Conservation (phyloP, 1,284 basidiomycete genomes). For the Trichosporon sp. region DNA sequence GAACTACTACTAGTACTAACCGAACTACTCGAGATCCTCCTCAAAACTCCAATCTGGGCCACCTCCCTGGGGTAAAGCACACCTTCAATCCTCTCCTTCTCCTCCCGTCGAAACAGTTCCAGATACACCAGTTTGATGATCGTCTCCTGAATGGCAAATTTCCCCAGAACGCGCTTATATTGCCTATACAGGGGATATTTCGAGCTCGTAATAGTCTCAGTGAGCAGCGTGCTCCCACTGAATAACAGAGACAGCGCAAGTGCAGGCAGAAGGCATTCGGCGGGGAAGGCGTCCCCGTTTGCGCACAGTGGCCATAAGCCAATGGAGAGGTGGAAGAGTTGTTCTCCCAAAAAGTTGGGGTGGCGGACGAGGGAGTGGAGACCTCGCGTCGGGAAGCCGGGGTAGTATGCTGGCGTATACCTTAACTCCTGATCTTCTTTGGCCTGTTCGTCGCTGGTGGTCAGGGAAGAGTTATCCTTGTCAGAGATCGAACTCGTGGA, state of each 20-base stretch:
- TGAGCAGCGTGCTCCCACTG: conserved; percentile 65
- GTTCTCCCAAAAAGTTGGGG: conserved; percentile 87
- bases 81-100: background rate
- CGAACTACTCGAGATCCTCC: background rate
- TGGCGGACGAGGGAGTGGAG: conserved; percentile 82
- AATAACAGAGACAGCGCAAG: conserved; percentile 58
- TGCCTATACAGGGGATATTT: conserved; percentile 75
- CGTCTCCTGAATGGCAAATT: conserved; percentile 65
- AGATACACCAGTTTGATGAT: conserved; percentile 36
- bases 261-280: conserved; percentile 50
- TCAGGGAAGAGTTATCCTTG: no score
- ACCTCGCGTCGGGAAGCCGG: conserved; percentile 79
- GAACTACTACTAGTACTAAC: background rate
- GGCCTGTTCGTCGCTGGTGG: background rate
- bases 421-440: conserved; percentile 36
- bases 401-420: conserved; percentile 51
- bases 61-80: background rate
- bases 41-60: background rate
- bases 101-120: conserved; percentile 5
- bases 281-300: background rate
- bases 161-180: conserved; percentile 73
- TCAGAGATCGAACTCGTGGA: background rate
- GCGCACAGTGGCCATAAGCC: conserved; percentile 25
- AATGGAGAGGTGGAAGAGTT: conserved; percentile 70
- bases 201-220: conserved; percentile 66